Percentiles rank a stretch among this genome's conserved stretches.
Evolutionary conservation across 2,329 filamentous ascomycete genomes (phyloP).

Genomic region (Exophiala bonariae): DNA sequence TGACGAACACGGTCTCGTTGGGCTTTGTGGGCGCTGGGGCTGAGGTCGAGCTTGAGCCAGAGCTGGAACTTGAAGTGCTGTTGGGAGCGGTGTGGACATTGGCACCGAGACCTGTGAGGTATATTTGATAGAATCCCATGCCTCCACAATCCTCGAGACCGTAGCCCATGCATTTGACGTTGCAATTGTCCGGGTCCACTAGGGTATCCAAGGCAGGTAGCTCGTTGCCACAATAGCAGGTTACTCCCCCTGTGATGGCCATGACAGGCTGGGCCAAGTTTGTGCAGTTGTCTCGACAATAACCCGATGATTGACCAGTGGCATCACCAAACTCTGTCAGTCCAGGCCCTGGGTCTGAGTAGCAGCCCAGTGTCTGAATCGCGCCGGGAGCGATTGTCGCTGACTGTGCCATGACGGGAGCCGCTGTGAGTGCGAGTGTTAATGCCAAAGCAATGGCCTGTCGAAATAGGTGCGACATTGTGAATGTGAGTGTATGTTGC

Average conservation of each 20-base stretch:
- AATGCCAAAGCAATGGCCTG: conserved; percentile 15
- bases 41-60: conserved; percentile 35
- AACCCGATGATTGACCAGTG: conserved; percentile 55
- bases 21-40: conserved; percentile 26
- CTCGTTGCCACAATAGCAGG: conserved; percentile 72
- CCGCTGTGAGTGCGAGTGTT: conserved; percentile 13
- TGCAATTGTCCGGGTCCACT: conserved; percentile 62
- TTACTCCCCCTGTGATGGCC: conserved; percentile 59
- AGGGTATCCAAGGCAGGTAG: conserved; percentile 61
- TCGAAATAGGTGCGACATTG: conserved; percentile 21
- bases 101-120: conserved; percentile 50
- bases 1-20: conserved; percentile 38
- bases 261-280: conserved; percentile 55
- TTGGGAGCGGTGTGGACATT: conserved; percentile 34
- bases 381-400: conserved; percentile 12
- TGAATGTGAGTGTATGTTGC: conserved; percentile 4
- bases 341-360: conserved; percentile 44
- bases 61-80: conserved; percentile 48
- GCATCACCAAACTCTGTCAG: conserved; percentile 50
- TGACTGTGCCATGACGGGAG: conserved; percentile 20
- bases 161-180: conserved; percentile 65
- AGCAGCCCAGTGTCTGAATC: conserved; percentile 37
- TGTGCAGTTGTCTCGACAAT: conserved; percentile 55
- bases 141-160: conserved; percentile 68
- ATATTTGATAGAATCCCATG: conserved; percentile 50